Evolutionary conservation across 805 yeast species (phyloP).

Genomic region (Wickerhamomyces pijperi): DNA sequence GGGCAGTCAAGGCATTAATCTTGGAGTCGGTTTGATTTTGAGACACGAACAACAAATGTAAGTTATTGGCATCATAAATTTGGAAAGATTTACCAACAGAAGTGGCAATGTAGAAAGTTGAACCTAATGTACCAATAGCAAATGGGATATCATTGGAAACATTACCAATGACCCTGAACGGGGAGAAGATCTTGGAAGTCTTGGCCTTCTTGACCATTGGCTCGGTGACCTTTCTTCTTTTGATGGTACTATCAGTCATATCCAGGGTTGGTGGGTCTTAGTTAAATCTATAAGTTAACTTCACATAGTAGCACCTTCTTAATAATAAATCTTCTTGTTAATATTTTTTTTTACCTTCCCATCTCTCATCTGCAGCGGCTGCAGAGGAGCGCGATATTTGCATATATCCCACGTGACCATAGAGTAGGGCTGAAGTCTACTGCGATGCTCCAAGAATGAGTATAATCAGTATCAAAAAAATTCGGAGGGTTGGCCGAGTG

Average conservation of each 20-base stretch:
- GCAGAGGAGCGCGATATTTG: too few species aligned
- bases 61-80: constrained; percentile 81
- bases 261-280: not conserved
- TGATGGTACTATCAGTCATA: constrained; percentile 7
- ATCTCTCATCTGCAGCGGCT: too few species aligned
- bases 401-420: too few species aligned
- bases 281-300: not conserved
- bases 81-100: constrained; percentile 86
- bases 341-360: too few species aligned
- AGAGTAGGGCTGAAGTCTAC: too few species aligned
- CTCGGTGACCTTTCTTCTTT: constrained; percentile 10
- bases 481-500: not conserved
- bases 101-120: constrained; percentile 79
- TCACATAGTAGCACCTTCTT: not conserved
- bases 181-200: constrained; percentile 60
- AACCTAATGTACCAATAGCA: constrained; percentile 80
- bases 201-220: constrained; percentile 1
- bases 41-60: constrained; percentile 79
- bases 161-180: constrained; percentile 82
- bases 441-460: not conserved
- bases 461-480: too few species aligned
- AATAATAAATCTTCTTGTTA: too few species aligned
- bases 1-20: constrained; percentile 66
- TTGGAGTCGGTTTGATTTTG: constrained; percentile 60
- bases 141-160: constrained; percentile 83